Evolutionary conservation across 2,329 filamentous ascomycete species (phyloP).

Genomic region (Clonostachys rhizophaga): DNA sequence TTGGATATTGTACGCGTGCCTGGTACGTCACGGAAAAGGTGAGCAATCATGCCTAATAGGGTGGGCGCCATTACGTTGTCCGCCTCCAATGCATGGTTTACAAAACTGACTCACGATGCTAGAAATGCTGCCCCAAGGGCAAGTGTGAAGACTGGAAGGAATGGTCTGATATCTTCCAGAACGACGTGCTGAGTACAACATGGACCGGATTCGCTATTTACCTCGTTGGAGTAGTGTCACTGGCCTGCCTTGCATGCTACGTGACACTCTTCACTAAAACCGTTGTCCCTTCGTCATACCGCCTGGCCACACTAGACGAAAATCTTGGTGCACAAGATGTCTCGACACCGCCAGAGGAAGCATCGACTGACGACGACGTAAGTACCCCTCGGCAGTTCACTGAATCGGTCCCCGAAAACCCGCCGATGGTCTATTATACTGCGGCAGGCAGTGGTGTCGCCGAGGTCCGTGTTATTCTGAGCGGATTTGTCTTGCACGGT

Average conservation of each 20-base stretch:
- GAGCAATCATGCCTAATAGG: conserved; percentile 10
- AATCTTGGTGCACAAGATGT: conserved; percentile 69
- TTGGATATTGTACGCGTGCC: conserved; percentile 70
- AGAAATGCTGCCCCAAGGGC: conserved; percentile 51
- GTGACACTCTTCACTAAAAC: conserved; percentile 90
- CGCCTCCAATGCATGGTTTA: too few species aligned
- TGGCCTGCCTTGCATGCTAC: conserved; percentile 70
- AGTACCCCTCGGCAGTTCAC: conserved; percentile 30
- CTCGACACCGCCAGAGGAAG: conserved; percentile 21
- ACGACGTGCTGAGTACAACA: conserved; percentile 36
- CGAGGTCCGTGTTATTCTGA: conserved; percentile 96
- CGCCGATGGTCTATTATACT: conserved; percentile 90
- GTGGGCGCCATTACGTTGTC: too few species aligned
- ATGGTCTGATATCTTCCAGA: conserved; percentile 46
- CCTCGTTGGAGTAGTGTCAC: conserved; percentile 62
- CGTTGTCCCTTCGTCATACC: conserved; percentile 83
- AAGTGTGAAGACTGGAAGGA: conserved; percentile 50
- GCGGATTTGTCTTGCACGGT: conserved; percentile 92
- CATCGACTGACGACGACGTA: conserved; percentile 35
- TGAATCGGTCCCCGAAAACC: conserved; percentile 26
- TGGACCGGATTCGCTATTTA: conserved; percentile 79
- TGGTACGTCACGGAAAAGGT: conserved; percentile 75
- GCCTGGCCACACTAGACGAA: conserved; percentile 85
- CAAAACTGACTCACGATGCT: neutral
- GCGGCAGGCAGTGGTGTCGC: conserved; percentile 95